A percentile compares a stretch with the other conserved stretches of the same genome.
Conservation (phyloP, 108 stramenopile species). For the Cyclostephanos tholiformis region DNA sequence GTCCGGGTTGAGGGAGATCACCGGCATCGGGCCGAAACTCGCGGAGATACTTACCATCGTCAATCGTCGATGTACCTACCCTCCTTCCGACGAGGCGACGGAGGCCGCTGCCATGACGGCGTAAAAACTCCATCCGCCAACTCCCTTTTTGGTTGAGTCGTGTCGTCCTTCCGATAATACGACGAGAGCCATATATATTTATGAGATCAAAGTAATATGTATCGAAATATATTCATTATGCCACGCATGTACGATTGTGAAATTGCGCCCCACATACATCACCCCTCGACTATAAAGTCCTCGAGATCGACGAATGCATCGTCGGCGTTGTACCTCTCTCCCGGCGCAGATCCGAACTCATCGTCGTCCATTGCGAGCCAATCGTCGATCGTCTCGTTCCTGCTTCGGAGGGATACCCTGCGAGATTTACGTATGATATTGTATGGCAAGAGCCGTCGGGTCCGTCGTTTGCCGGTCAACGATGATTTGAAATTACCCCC, state of each 20-base stretch:
- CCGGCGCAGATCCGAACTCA: constrained; percentile 27
- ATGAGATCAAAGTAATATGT: background rate
- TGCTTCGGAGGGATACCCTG: constrained; percentile 14
- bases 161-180: too few relatives aligned
- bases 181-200: too few relatives aligned
- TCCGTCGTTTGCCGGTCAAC: constrained; percentile 3
- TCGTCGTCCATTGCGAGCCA: constrained; percentile 37
- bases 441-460: background rate
- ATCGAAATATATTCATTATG: too few relatives aligned
- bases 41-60: constrained; percentile 62
- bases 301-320: constrained; percentile 48
- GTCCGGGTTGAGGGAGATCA: constrained; percentile 46
- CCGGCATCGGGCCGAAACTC: constrained; percentile 69
- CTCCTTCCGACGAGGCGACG: too few relatives aligned
- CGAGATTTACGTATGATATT: constrained; percentile 14
- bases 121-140: too few relatives aligned
- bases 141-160: background rate
- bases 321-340: constrained; percentile 30
- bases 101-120: too few relatives aligned
- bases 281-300: constrained; percentile 45
- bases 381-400: constrained; percentile 36
- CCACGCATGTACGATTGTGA: too few relatives aligned
- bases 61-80: constrained; percentile 42
- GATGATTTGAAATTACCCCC: background rate
- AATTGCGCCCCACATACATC: constrained; percentile 4